These are phyloP conservation scores for Macadamia tetraphylla DNA, from an alignment of 164 flowering plant species.

Conservation along the genomic window DNA sequence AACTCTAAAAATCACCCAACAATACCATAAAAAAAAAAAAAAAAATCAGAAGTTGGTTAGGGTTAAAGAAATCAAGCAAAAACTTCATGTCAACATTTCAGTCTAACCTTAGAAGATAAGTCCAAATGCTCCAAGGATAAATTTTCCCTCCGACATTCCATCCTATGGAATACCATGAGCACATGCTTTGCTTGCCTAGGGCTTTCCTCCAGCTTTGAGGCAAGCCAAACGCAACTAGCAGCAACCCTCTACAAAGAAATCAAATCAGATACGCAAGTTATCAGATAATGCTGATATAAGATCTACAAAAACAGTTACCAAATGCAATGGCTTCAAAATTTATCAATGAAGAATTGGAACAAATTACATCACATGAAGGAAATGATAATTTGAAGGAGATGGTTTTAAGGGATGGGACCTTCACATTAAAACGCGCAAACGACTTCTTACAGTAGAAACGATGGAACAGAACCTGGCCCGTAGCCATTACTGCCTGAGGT, in stretches of 20 bases:
- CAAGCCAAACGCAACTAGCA: conserved; percentile 97
- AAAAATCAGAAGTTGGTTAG: too few relatives aligned
- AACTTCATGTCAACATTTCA: neutral
- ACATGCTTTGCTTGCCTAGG: conserved; percentile 87
- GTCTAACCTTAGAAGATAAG: conserved; percentile 50
- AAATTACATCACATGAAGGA: too few relatives aligned
- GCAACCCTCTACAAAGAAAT: conserved; percentile 74
- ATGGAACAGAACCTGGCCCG: conserved; percentile 91
- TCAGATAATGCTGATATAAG: neutral
- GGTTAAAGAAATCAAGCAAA: neutral
- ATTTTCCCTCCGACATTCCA: conserved; percentile 94
- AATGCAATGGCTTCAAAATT: too few relatives aligned
- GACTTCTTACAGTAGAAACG: conserved; percentile 98
- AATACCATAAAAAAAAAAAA: too few relatives aligned
- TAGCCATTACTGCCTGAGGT: conserved; percentile 98
- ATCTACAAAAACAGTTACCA: too few relatives aligned
- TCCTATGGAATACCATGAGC: conserved; percentile 80
- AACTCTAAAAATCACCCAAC: too few relatives aligned
- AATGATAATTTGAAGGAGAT: neutral
- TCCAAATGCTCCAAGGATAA: conserved; percentile 72
- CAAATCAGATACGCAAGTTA: neutral
- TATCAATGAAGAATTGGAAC: too few relatives aligned
- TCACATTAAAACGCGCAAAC: conserved; percentile 84
- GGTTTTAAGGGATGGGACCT: conserved; percentile 37
- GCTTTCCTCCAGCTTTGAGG: conserved; percentile 89